phyloP scores from a whole-genome alignment of 1,139 yeast species.

The Yamadazyma triangularis region DNA sequence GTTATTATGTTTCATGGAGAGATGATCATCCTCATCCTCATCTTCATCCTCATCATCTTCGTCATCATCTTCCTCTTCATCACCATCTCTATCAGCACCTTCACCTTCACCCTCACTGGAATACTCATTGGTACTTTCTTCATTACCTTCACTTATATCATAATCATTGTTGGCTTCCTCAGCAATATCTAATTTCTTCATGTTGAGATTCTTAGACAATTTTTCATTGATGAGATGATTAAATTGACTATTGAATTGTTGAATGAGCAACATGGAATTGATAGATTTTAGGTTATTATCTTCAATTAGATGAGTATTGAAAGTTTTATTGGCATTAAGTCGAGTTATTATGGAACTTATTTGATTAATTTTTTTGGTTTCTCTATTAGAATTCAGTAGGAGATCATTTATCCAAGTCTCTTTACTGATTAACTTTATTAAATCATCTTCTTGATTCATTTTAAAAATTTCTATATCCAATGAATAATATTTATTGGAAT shows the following conservation, averaged over 20 bases:
- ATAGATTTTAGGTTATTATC: not conserved
- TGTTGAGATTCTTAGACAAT: not conserved
- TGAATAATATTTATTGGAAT: conserved; percentile 67
- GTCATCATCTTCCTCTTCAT: conserved; percentile 5
- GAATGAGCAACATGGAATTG: not conserved
- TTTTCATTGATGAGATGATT: not conserved
- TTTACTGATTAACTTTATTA: conserved; percentile 44
- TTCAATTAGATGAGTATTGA: not conserved
- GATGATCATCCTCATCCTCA: conserved; percentile 1
- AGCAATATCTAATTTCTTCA: not conserved
- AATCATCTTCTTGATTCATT: conserved; percentile 46
- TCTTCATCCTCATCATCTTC: conserved; percentile 1
- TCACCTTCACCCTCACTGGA: conserved; percentile 3
- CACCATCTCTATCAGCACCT: conserved; percentile 5
- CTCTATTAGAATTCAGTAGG: not conserved
- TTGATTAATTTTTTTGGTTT: conserved; percentile 1
- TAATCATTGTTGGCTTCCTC: not conserved
- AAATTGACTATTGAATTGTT: not conserved
- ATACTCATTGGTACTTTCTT: not conserved
- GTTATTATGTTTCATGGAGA: conserved; percentile 1
- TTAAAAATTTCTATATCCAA: conserved; percentile 63
- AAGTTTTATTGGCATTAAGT: not conserved
- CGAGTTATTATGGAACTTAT: not conserved
- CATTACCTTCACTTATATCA: not conserved
- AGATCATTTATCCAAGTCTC: conserved; percentile 45